Conservation (phyloP, 2,329 filamentous ascomycete species). For the Fusarium haematococcum region DNA sequence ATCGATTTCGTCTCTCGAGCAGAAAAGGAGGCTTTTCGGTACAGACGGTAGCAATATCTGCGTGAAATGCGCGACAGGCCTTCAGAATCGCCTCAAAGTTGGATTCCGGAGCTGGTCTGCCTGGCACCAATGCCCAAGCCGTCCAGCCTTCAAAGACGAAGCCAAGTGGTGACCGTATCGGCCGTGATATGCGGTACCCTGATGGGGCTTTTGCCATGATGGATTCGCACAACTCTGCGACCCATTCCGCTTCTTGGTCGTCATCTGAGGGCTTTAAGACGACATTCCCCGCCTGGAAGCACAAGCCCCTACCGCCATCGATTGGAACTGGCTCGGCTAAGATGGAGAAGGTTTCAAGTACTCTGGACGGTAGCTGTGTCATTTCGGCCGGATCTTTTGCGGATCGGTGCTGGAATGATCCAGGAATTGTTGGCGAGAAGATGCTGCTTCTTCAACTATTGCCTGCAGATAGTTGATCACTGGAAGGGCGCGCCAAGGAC, state of each 20-base stretch:
- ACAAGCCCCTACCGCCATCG: conserved; percentile 3
- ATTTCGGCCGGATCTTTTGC: neutral
- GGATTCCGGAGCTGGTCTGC: neutral
- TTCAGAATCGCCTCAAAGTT: conserved; percentile 6
- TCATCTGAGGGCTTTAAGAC: conserved; percentile 11
- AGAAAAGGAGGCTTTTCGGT: neutral
- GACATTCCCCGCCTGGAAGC: neutral
- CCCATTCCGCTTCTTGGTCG: conserved; percentile 4
- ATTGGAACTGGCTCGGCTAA: neutral
- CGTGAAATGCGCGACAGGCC: conserved; percentile 7
- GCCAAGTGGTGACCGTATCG: neutral
- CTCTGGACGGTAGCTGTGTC: neutral
- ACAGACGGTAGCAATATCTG: neutral
- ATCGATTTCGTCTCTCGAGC: neutral
- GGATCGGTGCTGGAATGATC: neutral
- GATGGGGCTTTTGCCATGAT: neutral
- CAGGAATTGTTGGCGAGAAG: neutral
- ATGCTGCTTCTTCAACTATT: neutral
- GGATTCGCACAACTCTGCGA: neutral
- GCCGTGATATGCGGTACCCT: neutral
- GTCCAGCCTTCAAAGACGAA: conserved; percentile 10
- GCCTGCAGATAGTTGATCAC: neutral
- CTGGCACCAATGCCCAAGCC: conserved; percentile 2
- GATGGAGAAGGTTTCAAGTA: neutral
- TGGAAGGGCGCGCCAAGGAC: neutral